Evolutionary conservation across 2,329 filamentous ascomycete genomes (phyloP).

Genomic region (Aspergillus glaucus): DNA sequence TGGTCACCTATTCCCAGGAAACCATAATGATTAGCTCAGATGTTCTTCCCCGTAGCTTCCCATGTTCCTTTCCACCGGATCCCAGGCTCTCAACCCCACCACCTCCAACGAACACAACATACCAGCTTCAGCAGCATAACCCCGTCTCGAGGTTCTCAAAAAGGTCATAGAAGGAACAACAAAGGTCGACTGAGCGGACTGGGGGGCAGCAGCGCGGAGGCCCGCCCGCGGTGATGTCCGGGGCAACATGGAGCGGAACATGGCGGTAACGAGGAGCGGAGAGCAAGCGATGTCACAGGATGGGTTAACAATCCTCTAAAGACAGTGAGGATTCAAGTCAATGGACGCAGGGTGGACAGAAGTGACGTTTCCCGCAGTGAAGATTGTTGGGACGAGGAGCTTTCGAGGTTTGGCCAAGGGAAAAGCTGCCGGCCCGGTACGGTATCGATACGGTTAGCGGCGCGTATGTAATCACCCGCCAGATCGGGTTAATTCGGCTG

Average conservation of each 20-base stretch:
- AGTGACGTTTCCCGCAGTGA: conserved; percentile 8
- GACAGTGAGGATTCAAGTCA: not conserved
- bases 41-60: conserved; percentile 12
- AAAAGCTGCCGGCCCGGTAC: conserved; percentile 18
- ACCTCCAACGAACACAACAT: conserved; percentile 9
- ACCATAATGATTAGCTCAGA: conserved; percentile 1
- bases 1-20: conserved; percentile 64
- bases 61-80: conserved; percentile 13
- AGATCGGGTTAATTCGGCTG: conserved; percentile 11
- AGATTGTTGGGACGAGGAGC: conserved; percentile 20
- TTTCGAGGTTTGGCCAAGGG: conserved; percentile 16
- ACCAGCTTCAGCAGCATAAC: conserved; percentile 50
- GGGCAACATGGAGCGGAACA: conserved; percentile 49
- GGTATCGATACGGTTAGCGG: conserved; percentile 11
- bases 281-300: conserved; percentile 14
- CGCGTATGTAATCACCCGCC: conserved; percentile 12
- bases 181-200: conserved; percentile 30
- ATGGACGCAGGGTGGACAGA: not conserved
- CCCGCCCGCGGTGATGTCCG: conserved; percentile 43
- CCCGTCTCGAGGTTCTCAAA: conserved; percentile 49
- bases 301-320: not conserved
- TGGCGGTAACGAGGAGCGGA: conserved; percentile 28
- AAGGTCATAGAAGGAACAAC: conserved; percentile 39
- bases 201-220: conserved; percentile 32
- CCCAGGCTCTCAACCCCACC: not conserved